Evolutionary conservation across 2,329 filamentous ascomycete genomes (phyloP).

Genomic region (Colletotrichum karsti): DNA sequence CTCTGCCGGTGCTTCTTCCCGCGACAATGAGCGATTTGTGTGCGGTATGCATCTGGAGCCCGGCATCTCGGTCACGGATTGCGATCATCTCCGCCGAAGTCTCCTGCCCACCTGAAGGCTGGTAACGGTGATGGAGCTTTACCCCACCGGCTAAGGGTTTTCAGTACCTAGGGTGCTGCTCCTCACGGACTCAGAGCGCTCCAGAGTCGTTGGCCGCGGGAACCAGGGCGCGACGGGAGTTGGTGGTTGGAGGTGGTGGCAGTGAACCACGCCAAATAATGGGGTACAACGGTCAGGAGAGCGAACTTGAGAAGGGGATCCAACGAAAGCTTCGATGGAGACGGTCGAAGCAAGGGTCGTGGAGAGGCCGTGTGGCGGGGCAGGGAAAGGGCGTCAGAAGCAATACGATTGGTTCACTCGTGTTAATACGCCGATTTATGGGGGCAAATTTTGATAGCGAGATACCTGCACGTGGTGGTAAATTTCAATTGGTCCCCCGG

Average conservation of each 20-base stretch:
- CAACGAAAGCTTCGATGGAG: slow-evolving; percentile 3
- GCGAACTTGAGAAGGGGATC: not conserved
- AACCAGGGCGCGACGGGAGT: not conserved
- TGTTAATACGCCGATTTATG: slow-evolving; percentile 1
- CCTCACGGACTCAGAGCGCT: not conserved
- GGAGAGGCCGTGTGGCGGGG: slow-evolving; percentile 26
- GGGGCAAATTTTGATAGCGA: slow-evolving; percentile 11
- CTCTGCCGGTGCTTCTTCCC: not conserved
- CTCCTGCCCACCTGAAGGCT: slow-evolving; percentile 16
- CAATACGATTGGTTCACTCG: slow-evolving; percentile 11
- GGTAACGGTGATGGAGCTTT: slow-evolving; percentile 10
- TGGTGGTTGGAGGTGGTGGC: not conserved
- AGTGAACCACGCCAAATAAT: not conserved
- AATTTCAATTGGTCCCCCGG: not conserved
- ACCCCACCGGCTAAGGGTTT: slow-evolving; percentile 19
- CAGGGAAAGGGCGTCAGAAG: not conserved
- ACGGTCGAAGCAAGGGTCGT: slow-evolving; percentile 13
- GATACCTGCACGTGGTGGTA: slow-evolving; percentile 16
- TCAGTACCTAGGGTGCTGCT: not conserved
- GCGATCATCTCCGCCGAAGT: slow-evolving; percentile 22
- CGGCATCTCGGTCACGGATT: slow-evolving; percentile 23
- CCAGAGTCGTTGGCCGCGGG: not conserved
- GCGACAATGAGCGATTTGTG: not conserved
- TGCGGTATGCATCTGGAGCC: not conserved
- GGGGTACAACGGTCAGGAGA: not conserved